Conservation (phyloP, 2,329 filamentous ascomycete genomes). For the Tolypocladium pustulatum region DNA sequence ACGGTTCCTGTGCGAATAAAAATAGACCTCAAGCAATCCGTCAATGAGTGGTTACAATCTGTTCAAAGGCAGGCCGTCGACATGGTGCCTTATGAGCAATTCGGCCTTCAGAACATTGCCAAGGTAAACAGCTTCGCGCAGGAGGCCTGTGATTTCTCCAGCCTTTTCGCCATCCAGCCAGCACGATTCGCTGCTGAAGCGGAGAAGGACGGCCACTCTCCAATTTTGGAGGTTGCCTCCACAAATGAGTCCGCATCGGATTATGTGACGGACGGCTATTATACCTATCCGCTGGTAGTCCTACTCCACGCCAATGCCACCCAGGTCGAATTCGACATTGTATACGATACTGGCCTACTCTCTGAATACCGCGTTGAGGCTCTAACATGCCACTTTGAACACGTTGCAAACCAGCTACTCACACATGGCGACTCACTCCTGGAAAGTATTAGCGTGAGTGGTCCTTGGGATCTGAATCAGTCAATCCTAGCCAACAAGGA, state of each 20-base stretch:
- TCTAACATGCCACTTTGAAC: too few relatives aligned
- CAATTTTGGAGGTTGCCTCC: not conserved
- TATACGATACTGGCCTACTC: too few relatives aligned
- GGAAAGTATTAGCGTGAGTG: too few relatives aligned
- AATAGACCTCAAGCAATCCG: not conserved
- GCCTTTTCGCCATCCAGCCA: conserved; percentile 15
- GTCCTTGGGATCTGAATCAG: not conserved
- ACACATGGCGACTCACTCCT: too few relatives aligned
- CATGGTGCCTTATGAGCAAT: conserved; percentile 1
- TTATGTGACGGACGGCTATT: conserved; percentile 2
- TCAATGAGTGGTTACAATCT: not conserved
- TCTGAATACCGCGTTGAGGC: too few relatives aligned
- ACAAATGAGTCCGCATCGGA: not conserved
- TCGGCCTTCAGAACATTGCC: conserved; percentile 11
- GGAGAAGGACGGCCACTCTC: not conserved
- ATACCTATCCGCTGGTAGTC: conserved; percentile 4
- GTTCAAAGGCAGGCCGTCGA: not conserved
- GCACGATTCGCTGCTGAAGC: not conserved
- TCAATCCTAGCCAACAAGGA: not conserved
- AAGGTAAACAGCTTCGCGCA: conserved; percentile 6
- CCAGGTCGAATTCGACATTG: not conserved
- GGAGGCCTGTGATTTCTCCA: conserved; percentile 14
- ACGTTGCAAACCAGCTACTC: too few relatives aligned
- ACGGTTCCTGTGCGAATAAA: not conserved
- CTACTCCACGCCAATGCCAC: too few relatives aligned